These are phyloP conservation scores for Globisporangium abappressorium DNA, from an alignment of 352 stramenopile genomes.

Conservation along the genomic window DNA sequence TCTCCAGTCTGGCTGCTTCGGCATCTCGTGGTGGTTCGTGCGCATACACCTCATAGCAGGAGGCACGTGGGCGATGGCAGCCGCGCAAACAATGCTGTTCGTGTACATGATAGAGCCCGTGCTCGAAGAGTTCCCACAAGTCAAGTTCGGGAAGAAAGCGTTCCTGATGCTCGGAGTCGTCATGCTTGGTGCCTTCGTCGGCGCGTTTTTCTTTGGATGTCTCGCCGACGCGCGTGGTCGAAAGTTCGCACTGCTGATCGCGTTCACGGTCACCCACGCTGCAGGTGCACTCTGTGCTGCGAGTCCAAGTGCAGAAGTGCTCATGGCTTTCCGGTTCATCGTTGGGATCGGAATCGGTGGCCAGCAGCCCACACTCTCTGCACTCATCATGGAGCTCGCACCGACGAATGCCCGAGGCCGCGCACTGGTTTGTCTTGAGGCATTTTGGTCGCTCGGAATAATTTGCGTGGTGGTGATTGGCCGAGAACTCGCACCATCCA, in stretches of 20 bases:
- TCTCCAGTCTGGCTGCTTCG: no score
- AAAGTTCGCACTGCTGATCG: no score
- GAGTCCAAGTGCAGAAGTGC: not conserved
- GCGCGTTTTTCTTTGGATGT: no score
- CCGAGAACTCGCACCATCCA: not conserved
- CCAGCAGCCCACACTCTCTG: not conserved
- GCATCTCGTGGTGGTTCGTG: no score
- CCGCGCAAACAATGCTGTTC: no score
- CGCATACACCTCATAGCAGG: no score
- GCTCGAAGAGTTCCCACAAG: no score
- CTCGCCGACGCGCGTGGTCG: no score
- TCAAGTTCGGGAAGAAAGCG: no score
- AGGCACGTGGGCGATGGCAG: no score
- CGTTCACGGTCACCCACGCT: not conserved
- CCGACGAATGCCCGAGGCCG: not conserved
- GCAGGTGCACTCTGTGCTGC: not conserved
- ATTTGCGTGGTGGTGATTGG: not conserved
- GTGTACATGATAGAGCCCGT: no score
- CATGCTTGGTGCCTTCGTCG: no score
- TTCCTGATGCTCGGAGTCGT: not conserved
- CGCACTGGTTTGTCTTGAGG: not conserved
- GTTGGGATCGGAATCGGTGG: not conserved
- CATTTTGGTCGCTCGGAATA: not conserved
- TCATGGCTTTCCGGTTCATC: not conserved
- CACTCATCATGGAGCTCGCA: constrained; percentile 8